Base-by-base conservation (phyloP, 495 filamentous ascomycete species). In the Aspergillus sclerotioniger region DNA sequence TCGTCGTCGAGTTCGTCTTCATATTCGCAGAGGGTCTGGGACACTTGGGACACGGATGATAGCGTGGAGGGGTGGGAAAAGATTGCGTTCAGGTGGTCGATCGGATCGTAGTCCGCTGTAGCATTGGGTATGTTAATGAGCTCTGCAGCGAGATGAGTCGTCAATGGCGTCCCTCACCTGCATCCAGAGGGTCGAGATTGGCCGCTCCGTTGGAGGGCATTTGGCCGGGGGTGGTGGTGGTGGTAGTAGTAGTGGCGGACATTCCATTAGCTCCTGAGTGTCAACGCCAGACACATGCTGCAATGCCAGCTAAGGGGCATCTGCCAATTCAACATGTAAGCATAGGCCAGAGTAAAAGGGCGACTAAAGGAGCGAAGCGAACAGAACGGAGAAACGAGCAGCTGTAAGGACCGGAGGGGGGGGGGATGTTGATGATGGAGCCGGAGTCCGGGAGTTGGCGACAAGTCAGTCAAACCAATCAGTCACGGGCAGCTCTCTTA, bases 21-120 rank as follows among this genome's bases (percentile, higher is more conserved):
- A 75, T 90, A 88, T 65, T 75, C 76, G 68, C 82, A 82, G 54
- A 98, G 85, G 49, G 84, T 84, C 43, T 82, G 74, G 29, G 89
- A 89, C 53, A 91, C 88, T 41, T 82, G 79, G 45, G 79, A 77
- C 55, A 96, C 87, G 58, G 90, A 88, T 55, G 87, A 85, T 49
- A 98, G 85, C 63, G 92, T 90, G 29, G 90, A 90, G 8, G 91
- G 89, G 71, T 96, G 90, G 43, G 93, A 88, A 78, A 98, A 98
- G 64, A 98, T 87, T 59, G 87, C 77, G 77, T 98, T 98, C 51
- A 98, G 84, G 72, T 98, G 93, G 50, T 90, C 84, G 63, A 96
- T 86, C 49, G 95, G 92, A 69, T 98, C 89, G 76, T 96, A 98
- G 67, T 96, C 88, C 61, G 87, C 95, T 98, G 32, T 17, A 46